Percentiles rank a stretch among this genome's conserved stretches.
Conservation (phyloP, 208 protist species). For the Novymonas esmeraldas region DNA sequence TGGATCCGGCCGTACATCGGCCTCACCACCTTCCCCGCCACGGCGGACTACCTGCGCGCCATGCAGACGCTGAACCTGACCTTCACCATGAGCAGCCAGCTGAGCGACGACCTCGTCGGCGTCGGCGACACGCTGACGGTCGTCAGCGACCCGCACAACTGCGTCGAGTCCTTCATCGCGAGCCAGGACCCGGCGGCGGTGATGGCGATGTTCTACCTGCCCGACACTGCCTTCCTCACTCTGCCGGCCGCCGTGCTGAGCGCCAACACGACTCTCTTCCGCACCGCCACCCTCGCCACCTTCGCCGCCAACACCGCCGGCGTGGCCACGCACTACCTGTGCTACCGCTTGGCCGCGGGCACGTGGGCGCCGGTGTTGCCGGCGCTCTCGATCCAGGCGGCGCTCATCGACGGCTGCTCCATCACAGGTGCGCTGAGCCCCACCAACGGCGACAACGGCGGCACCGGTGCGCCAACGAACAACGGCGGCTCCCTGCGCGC, state of each 20-base stretch:
- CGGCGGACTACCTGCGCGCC: conserved; percentile 47
- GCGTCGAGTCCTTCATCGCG: conserved; percentile 74
- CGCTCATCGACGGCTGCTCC: conserved; percentile 42
- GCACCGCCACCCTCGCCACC: conserved; percentile 47
- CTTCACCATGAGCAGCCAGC: conserved; percentile 60
- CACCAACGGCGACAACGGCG: conserved; percentile 30
- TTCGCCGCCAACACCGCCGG: conserved; percentile 37
- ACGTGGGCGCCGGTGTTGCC: conserved; percentile 83
- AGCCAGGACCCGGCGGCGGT: conserved; percentile 31
- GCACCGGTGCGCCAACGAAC: conserved; percentile 4
- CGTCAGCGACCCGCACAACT: conserved; percentile 58
- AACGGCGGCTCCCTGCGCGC: conserved; percentile 46
- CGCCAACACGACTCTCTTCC: conserved; percentile 35
- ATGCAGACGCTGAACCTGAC: conserved; percentile 71
- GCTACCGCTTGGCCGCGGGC: conserved; percentile 70
- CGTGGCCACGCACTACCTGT: conserved; percentile 58
- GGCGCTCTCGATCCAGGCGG: conserved; percentile 41
- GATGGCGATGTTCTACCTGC: conserved; percentile 54
- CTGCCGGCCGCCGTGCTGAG: conserved; percentile 54
- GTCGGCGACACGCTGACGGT: conserved; percentile 63
- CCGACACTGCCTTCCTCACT: conserved; percentile 71
- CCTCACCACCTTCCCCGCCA: conserved; percentile 61
- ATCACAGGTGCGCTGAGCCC: conserved; percentile 31
- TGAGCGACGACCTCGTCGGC: conserved; percentile 65
- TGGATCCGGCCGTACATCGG: conserved; percentile 77